Evolutionary conservation across 2,329 filamentous ascomycete species (phyloP), one percentile per base, ranked within the genome.

Genomic region (Penicillium sp.): DNA sequence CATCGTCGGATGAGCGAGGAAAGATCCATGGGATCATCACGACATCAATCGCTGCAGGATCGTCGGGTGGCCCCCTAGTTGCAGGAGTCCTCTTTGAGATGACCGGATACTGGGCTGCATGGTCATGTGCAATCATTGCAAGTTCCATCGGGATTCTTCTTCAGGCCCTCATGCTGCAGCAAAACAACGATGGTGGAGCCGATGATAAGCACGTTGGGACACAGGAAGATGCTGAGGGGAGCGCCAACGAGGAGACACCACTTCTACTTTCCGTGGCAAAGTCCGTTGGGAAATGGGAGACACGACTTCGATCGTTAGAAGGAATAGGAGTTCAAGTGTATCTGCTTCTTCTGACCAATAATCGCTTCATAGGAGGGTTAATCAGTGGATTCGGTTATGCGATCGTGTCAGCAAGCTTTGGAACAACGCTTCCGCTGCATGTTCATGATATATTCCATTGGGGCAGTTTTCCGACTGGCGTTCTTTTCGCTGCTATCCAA

Each of bases 401-500:
- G 0, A 72, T 77, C 23, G 66, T 83, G 17, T 74, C 82, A 68
- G 77, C 80, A 17, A 75, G 78, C 3, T 82, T 84, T 49, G 82
- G 84, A 54, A 77, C 79, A 1, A 79, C 83, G 0, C 61, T 85
- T 1, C 81, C 83, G 2, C 68, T 85, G 0, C 83, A 80, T 57
- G 79, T 84, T 7, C 72, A 78, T 34, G 62, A 70, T 8, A 75
- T 71, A 0, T 86, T 86, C 56, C 58, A 69, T 48, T 86, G 81
- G 80, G 71, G 76, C 39, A 79, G 82, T 0, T 75, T 78, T 0
- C 80, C 77, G 0, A 79, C 81, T 1, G 83, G 83, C 0, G 66
- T 85, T 6, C 66, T 84, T 13, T 84, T 86, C 58, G 72, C 84
- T 2, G 73, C 78, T 3, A 60, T 89, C 23, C 80, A 87, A 40